Evolutionary conservation across 2,329 filamentous ascomycete genomes (phyloP).

Genomic region (Pseudogymnoascus sp.): DNA sequence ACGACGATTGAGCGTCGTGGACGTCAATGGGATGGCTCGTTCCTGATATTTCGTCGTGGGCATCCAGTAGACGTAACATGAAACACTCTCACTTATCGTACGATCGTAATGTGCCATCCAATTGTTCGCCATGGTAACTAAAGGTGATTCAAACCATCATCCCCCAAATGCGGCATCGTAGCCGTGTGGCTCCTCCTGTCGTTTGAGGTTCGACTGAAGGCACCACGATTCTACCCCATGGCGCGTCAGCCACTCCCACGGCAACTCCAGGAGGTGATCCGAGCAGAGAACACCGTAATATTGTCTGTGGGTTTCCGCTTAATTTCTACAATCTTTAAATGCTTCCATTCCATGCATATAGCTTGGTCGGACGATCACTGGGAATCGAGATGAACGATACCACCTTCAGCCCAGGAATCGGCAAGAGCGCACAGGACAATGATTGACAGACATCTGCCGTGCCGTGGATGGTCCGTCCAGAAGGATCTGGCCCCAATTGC

Average conservation of each 20-base stretch:
- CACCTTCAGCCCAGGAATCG: not conserved
- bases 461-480: not conserved
- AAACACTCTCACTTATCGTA: not conserved
- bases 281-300: not conserved
- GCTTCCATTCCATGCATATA: conserved; percentile 6
- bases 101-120: not conserved
- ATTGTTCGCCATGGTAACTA: not conserved
- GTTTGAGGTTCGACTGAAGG: not conserved
- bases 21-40: not conserved
- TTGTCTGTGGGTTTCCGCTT: not conserved
- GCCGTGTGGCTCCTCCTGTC: conserved; percentile 5
- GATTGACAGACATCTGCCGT: not conserved
- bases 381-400: not conserved
- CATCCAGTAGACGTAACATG: not conserved
- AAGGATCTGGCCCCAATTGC: not conserved
- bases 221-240: not conserved
- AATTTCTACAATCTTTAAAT: not conserved
- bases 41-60: not conserved
- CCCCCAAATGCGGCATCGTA: not conserved
- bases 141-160: not conserved
- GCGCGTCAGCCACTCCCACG: not conserved
- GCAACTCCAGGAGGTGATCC: not conserved
- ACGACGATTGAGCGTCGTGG: not conserved
- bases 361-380: not conserved
- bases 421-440: not conserved